phyloP scores from a whole-genome alignment of 257 asterid species.

The Nicotiana tomentosiformis region DNA sequence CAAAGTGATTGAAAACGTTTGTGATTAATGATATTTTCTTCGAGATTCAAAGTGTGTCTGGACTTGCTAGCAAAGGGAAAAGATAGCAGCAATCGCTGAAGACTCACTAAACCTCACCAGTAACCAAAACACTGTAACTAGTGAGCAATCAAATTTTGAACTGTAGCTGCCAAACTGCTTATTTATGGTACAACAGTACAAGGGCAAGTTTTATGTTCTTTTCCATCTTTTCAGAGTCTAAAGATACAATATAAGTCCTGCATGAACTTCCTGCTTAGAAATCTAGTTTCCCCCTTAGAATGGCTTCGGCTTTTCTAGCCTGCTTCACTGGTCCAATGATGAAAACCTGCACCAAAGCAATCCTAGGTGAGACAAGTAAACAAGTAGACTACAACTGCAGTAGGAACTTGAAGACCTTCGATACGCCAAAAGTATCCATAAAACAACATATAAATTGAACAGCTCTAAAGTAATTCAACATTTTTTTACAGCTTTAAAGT shows the following conservation, averaged over 20 bases:
- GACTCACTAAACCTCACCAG: background rate
- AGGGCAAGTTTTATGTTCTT: background rate
- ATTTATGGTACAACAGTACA: background rate
- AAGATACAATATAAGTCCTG: background rate
- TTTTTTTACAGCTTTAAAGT: background rate
- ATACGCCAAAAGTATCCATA: background rate
- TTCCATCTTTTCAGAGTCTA: background rate
- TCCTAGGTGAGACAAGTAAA: background rate
- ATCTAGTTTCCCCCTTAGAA: slow-evolving; percentile 67
- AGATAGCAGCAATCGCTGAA: no score
- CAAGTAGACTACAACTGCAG: background rate
- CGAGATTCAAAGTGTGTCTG: background rate
- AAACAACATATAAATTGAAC: background rate
- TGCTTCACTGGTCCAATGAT: slow-evolving; percentile 74
- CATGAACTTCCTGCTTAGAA: slow-evolving; percentile 3
- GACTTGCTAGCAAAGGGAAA: no score
- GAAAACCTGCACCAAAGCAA: slow-evolving; percentile 56
- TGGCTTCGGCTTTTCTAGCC: slow-evolving; percentile 88
- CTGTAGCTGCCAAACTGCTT: background rate
- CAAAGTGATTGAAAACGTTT: background rate
- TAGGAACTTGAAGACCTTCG: background rate
- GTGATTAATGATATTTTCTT: background rate
- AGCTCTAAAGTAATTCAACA: background rate
- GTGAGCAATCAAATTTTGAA: background rate
- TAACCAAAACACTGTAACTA: background rate